Percentiles rank a stretch among this genome's conserved stretches.
phyloP scores from a whole-genome alignment of 371 early-diverging fungal genomes.

The Scutellospora calospora region DNA sequence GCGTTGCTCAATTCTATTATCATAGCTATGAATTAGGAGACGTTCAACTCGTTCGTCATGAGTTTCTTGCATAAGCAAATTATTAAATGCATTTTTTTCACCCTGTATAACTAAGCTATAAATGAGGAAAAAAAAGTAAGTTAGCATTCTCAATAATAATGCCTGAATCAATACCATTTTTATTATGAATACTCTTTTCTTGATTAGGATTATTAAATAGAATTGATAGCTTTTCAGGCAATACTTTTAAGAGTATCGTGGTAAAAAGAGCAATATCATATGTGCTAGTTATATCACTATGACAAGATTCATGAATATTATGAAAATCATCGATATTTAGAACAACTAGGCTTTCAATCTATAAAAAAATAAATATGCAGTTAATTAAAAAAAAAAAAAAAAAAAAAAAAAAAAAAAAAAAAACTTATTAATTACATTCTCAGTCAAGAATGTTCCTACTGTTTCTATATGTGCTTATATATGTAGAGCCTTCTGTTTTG shows the following conservation, averaged over 20 bases:
- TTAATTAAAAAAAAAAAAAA: background rate
- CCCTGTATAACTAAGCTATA: constrained; percentile 25
- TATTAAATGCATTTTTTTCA: background rate
- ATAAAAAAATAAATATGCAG: background rate
- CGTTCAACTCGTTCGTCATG: constrained; percentile 7
- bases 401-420: background rate
- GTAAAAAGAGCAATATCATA: background rate
- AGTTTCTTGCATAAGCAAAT: background rate
- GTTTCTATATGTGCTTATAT: background rate
- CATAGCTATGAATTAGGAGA: constrained; percentile 9
- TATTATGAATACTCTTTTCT: constrained; percentile 23
- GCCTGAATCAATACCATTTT: background rate
- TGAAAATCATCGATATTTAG: constrained; percentile 18
- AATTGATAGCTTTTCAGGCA: background rate
- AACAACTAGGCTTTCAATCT: background rate
- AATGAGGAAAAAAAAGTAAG: constrained; percentile 6
- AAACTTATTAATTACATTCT: background rate
- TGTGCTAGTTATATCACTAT: background rate
- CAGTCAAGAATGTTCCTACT: background rate
- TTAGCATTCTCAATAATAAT: background rate
- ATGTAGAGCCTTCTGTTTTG: background rate
- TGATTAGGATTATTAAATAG: constrained; percentile 8
- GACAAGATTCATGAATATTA: constrained; percentile 11
- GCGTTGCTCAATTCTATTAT: background rate
- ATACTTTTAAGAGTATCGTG: constrained; percentile 21